Base-by-base conservation (phyloP, 352 stramenopile genomes). In the Phytophthora meadii region DNA sequence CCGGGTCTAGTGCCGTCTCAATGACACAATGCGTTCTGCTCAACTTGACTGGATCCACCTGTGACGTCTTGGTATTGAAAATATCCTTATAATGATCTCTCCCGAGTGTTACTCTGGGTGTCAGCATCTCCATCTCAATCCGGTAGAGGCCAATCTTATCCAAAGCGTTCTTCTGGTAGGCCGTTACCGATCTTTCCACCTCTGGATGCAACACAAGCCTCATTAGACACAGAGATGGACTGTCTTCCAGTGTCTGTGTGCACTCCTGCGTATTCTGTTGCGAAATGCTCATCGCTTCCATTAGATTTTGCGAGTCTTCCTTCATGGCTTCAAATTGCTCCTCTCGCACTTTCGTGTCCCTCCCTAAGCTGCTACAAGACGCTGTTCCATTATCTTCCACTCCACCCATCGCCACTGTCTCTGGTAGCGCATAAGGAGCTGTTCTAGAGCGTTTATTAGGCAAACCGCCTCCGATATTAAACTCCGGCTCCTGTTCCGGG, bases 211-310 rank as follows among this genome's bases (percentile, higher is more conserved):
- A 66, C 17, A 85, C 76, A 4, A 92, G 76, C 2, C 81, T 66
- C 65, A 90, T 88, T 9, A 88, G 51, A 59, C 77, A 86, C 71
- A 81, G 69, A 3, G 61, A 76, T 14, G 79, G 74, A 40, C 74
- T 90, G 45, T 92, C 84, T 24, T 89, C 82, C 12, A 87, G 56
- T 45, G 81, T 88, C 57, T 90, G 84, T 39, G 84, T 90, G 59
- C 76, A 90, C 54, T 90, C 81, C 36, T 92, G 81, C 9, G 84
- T 92, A 60, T 89, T 88, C 59, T 90, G 70, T 59, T 92, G 82
- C 10, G 84, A 90, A 54, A 92, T 89, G 51, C 78, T 87, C 44
- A 92, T 77, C 32, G 68, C 68, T 48, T 92, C 81, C 70, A 92
- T 65, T 17, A 89, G 58, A 15, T 80, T 83, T 65, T 92, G 81